Percentiles rank a stretch among this genome's conserved stretches.
phyloP scores from a whole-genome alignment of 2,329 filamentous ascomycete genomes.

The Aaosphaeria pasadenensis region DNA sequence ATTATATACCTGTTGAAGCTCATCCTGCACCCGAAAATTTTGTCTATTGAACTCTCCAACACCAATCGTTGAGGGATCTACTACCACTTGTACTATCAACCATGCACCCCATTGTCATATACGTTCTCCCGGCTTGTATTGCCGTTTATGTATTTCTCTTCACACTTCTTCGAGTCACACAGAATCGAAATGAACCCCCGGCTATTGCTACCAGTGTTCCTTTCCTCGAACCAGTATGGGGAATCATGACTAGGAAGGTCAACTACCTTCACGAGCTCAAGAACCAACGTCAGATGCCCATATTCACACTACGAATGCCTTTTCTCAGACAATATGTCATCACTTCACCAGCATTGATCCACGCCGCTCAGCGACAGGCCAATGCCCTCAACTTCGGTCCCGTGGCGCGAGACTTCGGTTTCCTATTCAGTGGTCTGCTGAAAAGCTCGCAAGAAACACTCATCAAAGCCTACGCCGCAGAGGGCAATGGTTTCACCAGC shows the following conservation, averaged over 20 bases:
- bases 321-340: constrained; percentile 44
- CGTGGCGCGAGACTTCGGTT: constrained; percentile 29
- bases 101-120: too few relatives aligned
- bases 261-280: constrained; percentile 3
- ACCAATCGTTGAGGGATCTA: too few relatives aligned
- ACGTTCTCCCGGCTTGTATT: too few relatives aligned
- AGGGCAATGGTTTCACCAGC: constrained; percentile 38
- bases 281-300: constrained; percentile 22
- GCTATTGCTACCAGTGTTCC: background rate
- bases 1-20: too few relatives aligned
- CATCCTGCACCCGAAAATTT: too few relatives aligned
- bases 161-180: background rate
- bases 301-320: constrained; percentile 43
- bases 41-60: too few relatives aligned
- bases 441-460: constrained; percentile 13
- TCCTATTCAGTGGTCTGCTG: constrained; percentile 25
- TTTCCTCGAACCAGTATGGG: background rate
- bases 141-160: too few relatives aligned
- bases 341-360: constrained; percentile 36
- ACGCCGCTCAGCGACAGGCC: constrained; percentile 38
- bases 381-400: constrained; percentile 39
- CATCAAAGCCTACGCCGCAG: constrained; percentile 19
- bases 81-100: too few relatives aligned
- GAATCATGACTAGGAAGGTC: background rate
- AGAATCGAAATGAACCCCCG: background rate